Conservation (phyloP, 306 rosid species). For the Datisca glomerata region DNA sequence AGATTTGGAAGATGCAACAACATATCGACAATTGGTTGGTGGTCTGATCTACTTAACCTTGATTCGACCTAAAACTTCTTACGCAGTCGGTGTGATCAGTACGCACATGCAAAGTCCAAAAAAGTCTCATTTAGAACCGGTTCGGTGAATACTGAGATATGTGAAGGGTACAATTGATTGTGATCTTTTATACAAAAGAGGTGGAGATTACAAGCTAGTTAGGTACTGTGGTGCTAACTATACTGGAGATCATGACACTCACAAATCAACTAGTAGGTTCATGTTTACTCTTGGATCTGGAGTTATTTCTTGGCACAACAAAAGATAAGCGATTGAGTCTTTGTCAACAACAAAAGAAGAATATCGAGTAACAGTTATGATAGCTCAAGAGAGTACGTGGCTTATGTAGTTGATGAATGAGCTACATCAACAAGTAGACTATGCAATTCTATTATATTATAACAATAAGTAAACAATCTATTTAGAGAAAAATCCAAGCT, state of each 20-base stretch:
- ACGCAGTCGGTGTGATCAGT: background rate
- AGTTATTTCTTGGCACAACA: slow-evolving; percentile 9
- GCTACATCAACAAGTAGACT: background rate
- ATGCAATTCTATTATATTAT: background rate
- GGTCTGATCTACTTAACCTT: too few relatives aligned
- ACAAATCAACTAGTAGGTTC: background rate
- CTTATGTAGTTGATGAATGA: background rate
- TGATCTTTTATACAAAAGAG: slow-evolving; percentile 1
- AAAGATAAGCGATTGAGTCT: slow-evolving; percentile 4
- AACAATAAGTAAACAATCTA: too few relatives aligned
- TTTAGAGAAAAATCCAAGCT: too few relatives aligned
- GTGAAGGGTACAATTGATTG: background rate
- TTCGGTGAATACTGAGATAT: slow-evolving; percentile 3
- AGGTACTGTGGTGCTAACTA: slow-evolving; percentile 6
- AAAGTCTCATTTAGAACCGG: slow-evolving; percentile 2
- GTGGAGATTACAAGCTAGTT: background rate
- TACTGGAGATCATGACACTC: slow-evolving; percentile 4
- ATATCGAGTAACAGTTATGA: background rate
- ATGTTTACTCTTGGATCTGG: slow-evolving; percentile 1
- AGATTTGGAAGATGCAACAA: background rate
- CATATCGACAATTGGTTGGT: background rate
- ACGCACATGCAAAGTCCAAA: background rate
- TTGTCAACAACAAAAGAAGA: slow-evolving; percentile 1
- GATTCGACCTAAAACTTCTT: slow-evolving; percentile 1
- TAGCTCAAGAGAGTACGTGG: slow-evolving; percentile 4